Evolutionary conservation across 2,329 filamentous ascomycete species (phyloP), one percentile per base, ranked within the genome.

Genomic region (Fusarium xyrophilum): DNA sequence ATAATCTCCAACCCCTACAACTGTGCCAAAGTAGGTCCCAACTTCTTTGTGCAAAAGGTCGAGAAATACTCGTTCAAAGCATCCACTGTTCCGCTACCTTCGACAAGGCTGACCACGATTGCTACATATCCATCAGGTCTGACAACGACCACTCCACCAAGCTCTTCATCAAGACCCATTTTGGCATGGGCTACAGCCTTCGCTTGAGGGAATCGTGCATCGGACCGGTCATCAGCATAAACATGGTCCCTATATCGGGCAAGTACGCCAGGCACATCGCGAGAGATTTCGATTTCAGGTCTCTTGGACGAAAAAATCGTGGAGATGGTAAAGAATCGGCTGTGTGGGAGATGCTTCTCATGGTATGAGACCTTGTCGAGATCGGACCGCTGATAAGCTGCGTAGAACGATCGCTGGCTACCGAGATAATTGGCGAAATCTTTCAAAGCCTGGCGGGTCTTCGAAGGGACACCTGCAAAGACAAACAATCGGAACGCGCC

Each of bases 51-150:
- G 56, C 86, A 86, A 72, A 97, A 94, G 2, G 88, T 79, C 8
- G 85, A 84, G 79, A 97, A 97, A 77, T 97, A 97, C 67, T 86
- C 84, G 75, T 97, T 92, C 71, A 97, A 81, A 19, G 89, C 92
- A 73, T 96, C 91, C 1, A 92, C 88, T 0, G 93, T 97, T 19
- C 88, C 92, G 60, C 80, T 87, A 1, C 93, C 94, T 77, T 95
- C 90, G 3, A 87, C 89, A 25, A 97, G 81, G 71, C 84, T 84
- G 14, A 91, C 86, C 7, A 93, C 91, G 65, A 92, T 85, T 25
- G 91, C 92, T 30, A 97, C 90, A 77, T 97, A 96, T 11, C 93
- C 93, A 77, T 97, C 93, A 0, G 94, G 93, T 44, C 93, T 83
- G 11, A 96, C 92, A 13, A 97, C 91, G 3, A 96, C 89, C 4